Percentiles rank a stretch among this genome's conserved stretches.
These are phyloP conservation scores for Entomortierella beljakovae DNA, from an alignment of 192 early-diverging fungal genomes.

Conservation along the genomic window DNA sequence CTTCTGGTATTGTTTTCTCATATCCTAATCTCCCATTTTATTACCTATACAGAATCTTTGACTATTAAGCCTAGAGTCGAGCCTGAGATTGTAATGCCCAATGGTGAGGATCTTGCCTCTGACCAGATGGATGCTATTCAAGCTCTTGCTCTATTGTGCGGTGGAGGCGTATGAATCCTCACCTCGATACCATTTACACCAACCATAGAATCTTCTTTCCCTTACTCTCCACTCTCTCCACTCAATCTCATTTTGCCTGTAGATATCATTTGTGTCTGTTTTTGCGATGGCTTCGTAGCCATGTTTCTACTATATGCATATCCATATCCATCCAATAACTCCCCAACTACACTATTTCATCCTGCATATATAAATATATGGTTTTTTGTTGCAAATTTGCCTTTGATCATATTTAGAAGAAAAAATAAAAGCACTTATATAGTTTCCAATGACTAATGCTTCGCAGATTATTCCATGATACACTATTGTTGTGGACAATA, in stretches of 20 bases:
- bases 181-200: too few relatives aligned
- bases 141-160: constrained; percentile 49
- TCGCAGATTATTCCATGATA: too few relatives aligned
- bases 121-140: constrained; percentile 55
- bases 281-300: not conserved
- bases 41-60: not conserved
- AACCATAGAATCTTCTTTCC: not conserved
- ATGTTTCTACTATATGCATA: not conserved
- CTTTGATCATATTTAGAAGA: too few relatives aligned
- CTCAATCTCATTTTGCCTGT: not conserved
- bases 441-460: too few relatives aligned
- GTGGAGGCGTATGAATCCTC: constrained; percentile 30
- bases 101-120: constrained; percentile 49
- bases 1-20: not conserved
- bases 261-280: not conserved
- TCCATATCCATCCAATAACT: not conserved
- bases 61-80: not conserved
- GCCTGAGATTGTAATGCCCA: constrained; percentile 49
- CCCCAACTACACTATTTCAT: not conserved
- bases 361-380: not conserved
- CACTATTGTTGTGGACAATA: too few relatives aligned
- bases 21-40: not conserved
- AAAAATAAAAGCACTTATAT: too few relatives aligned
- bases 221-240: not conserved
- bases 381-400: too few relatives aligned